These are phyloP conservation scores for Neurospora intermedia DNA, from an alignment of 495 filamentous ascomycete genomes.

Conservation along the genomic window DNA sequence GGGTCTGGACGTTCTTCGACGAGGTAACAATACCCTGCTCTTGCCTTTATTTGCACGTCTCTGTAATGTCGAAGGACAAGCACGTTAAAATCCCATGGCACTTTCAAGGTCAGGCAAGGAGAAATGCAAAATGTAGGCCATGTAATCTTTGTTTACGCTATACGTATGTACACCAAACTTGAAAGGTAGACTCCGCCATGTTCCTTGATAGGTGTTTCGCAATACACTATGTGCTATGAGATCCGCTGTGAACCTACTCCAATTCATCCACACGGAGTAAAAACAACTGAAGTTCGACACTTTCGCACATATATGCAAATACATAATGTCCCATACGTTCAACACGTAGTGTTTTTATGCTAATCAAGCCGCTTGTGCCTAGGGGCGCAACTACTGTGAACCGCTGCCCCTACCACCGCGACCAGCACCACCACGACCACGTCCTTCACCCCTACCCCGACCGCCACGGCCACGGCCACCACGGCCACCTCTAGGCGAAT, in stretches of 20 bases:
- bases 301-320: not conserved
- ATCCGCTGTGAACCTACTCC: not conserved
- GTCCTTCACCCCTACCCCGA: constrained; percentile 19
- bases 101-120: not conserved
- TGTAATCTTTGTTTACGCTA: not conserved
- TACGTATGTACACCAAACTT: not conserved
- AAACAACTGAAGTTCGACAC: not conserved
- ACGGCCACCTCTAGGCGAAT: constrained; percentile 44
- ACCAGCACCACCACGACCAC: constrained; percentile 15
- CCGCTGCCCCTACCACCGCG: constrained; percentile 4
- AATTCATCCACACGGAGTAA: not conserved
- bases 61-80: not conserved
- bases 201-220: not conserved
- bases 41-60: not conserved
- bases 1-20: not conserved
- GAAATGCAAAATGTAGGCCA: not conserved
- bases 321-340: not conserved
- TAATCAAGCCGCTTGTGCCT: not conserved
- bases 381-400: not conserved
- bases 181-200: not conserved
- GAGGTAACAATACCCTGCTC: not conserved
- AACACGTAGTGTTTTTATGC: not conserved
- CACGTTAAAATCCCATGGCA: not conserved
- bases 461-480: constrained; percentile 32
- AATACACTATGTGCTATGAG: not conserved